Base-by-base conservation (phyloP, 495 filamentous ascomycete genomes). In the Neurospora intermedia region DNA sequence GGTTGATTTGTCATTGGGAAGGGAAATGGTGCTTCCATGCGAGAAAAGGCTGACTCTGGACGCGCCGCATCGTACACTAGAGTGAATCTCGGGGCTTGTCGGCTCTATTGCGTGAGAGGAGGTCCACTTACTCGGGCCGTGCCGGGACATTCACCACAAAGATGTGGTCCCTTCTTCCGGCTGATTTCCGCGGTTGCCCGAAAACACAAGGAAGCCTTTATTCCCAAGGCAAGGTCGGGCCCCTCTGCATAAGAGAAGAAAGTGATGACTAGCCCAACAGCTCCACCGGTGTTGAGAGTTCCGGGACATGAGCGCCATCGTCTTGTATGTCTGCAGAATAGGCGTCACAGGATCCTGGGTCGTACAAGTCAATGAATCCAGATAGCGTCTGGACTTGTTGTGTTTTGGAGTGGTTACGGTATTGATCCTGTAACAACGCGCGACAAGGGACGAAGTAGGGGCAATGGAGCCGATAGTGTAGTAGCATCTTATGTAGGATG, bases 291-390 rank as follows among this genome's bases (percentile, higher is more conserved):
- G 72, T 16, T 3, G 13, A n/a, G 35, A 71, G 13, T 31, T 41
- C 48, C 10, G 39, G 42, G 70, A 43, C 73, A 74, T 5, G 48
- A 45, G 23, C 20, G 13, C 72, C 77, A 54, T 78, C 75, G 23
- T 69, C 69, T n/a, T 48, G 18, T 9, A 78, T 38, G 69, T 13
- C 54, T 27, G 43, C 75, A 35, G 31, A 35, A 35, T 35, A 78
- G 0, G 35, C 59, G 23, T 78, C 77, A 2, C 73, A 70, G 23
- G 78, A 48, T 0, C 77, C 75, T 4, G 75, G 74, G 70, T 78
- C 77, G 8, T 66, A 71, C 40, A 78, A n/a, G 2, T 42, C 46
- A 43, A 78, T 76, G 7, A 74, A 73, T 18, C 54, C 76, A 13
- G 71, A 18, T 23, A 66, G 66, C 13, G 11, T 62, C 18, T 69